Conservation (phyloP, 441 rosid species). For the Mallotus repandus region DNA sequence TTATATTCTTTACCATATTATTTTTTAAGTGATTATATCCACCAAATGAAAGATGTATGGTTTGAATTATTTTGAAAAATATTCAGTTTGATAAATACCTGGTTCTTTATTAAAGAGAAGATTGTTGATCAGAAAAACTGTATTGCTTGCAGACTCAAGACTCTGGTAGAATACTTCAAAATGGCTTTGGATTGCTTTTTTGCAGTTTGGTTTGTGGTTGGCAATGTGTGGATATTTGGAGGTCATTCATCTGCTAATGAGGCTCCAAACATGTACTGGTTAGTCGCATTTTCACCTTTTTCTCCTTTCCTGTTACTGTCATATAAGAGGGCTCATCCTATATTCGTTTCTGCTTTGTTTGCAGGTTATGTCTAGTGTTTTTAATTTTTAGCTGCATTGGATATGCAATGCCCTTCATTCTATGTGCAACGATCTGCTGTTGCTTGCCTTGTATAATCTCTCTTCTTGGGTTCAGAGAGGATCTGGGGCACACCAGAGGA, state of each 20-base stretch:
- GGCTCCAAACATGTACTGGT: conserved; percentile 99
- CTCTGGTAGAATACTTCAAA: conserved; percentile 84
- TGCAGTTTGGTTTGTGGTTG: conserved; percentile 99
- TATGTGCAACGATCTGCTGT: conserved; percentile 95
- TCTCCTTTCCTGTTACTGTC: neutral
- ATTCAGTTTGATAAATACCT: neutral
- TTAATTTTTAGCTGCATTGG: conserved; percentile 94
- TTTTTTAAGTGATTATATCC: neutral
- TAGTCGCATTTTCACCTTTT: neutral
- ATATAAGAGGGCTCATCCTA: conserved; percentile 10
- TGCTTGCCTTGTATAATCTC: conserved; percentile 96
- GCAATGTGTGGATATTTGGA: conserved; percentile 98
- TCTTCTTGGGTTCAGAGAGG: conserved; percentile 86
- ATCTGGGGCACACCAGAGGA: conserved; percentile 80
- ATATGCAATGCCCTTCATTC: conserved; percentile 97
- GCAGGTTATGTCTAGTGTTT: conserved; percentile 94
- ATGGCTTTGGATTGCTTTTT: conserved; percentile 97
- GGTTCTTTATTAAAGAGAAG: conserved; percentile 1
- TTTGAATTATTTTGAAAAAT: neutral
- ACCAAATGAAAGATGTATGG: neutral
- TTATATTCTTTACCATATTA: neutral
- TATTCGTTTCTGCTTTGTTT: conserved; percentile 16
- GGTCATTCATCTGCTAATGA: conserved; percentile 86
- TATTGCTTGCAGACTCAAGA: conserved; percentile 59
- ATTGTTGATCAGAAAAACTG: conserved; percentile 11